Evolutionary conservation across 495 filamentous ascomycete species (phyloP).

Genomic region (Daldinia concentrica): DNA sequence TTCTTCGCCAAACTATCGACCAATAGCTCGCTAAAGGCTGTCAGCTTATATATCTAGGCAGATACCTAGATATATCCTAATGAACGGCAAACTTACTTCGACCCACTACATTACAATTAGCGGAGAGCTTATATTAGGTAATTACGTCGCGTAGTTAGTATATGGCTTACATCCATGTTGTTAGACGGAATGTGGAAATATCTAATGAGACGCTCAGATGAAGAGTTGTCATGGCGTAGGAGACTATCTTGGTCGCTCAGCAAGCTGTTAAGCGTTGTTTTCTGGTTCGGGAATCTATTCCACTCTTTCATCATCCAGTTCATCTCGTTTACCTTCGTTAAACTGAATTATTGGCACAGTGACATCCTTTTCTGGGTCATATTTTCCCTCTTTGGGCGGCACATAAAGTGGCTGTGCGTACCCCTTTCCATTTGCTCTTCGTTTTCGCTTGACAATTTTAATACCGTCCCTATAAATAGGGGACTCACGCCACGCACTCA

Average conservation of each 20-base stretch:
- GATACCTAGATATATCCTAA: not conserved
- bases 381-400: too few species aligned
- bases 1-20: slow-evolving; percentile 30
- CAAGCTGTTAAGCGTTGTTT: slow-evolving; percentile 15
- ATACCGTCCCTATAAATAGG: not conserved
- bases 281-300: slow-evolving; percentile 39
- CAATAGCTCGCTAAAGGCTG: slow-evolving; percentile 30
- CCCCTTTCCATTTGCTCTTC: too few species aligned
- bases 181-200: slow-evolving; percentile 45
- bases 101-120: slow-evolving; percentile 31
- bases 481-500: not conserved
- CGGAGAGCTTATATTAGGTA: slow-evolving; percentile 1
- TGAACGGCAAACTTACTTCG: slow-evolving; percentile 22
- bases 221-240: not conserved
- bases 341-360: slow-evolving; percentile 35
- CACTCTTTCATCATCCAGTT: not conserved
- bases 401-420: too few species aligned
- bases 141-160: too few species aligned
- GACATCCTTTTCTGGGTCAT: slow-evolving; percentile 29
- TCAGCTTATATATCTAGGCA: not conserved
- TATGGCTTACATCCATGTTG: slow-evolving; percentile 42
- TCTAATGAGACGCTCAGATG: not conserved
- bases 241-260: not conserved
- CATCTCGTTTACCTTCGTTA: not conserved
- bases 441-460: too few species aligned